Conservation (phyloP, 805 yeast species). For the Yamadazyma ubonensis region DNA sequence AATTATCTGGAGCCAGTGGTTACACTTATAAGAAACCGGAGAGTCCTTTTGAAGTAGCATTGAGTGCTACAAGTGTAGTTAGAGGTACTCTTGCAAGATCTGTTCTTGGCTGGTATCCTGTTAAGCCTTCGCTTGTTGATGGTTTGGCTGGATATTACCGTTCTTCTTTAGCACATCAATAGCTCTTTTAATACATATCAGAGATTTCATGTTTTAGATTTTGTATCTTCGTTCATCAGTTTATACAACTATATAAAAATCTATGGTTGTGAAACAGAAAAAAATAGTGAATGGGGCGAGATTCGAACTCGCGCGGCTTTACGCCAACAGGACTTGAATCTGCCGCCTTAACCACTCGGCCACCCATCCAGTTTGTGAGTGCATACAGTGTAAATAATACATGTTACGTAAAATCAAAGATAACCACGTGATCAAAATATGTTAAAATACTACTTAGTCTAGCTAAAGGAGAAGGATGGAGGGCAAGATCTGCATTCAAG, state of each 20-base stretch:
- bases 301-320: slow-evolving; percentile 38
- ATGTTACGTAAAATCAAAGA: too few species aligned
- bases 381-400: too few species aligned
- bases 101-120: slow-evolving; percentile 12
- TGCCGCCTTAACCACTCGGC: slow-evolving; percentile 37
- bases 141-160: slow-evolving; percentile 8
- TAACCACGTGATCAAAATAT: too few species aligned
- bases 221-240: too few species aligned
- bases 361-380: slow-evolving; percentile 1
- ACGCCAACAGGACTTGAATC: slow-evolving; percentile 37
- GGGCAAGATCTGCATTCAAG: too few species aligned
- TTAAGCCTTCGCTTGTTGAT: slow-evolving; percentile 9
- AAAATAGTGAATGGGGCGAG: slow-evolving; percentile 32
- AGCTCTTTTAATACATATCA: too few species aligned
- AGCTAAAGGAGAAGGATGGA: too few species aligned
- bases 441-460: too few species aligned
- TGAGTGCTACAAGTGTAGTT: slow-evolving; percentile 8
- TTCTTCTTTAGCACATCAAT: not conserved
- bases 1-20: slow-evolving; percentile 5
- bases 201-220: too few species aligned
- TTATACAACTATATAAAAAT: too few species aligned
- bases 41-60: slow-evolving; percentile 7
- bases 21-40: slow-evolving; percentile 8
- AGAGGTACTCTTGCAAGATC: slow-evolving; percentile 9
- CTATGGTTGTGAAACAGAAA: slow-evolving; percentile 8